phyloP scores from a whole-genome alignment of 768 basidiomycete species.

The Hysterangium stoloniferum region DNA sequence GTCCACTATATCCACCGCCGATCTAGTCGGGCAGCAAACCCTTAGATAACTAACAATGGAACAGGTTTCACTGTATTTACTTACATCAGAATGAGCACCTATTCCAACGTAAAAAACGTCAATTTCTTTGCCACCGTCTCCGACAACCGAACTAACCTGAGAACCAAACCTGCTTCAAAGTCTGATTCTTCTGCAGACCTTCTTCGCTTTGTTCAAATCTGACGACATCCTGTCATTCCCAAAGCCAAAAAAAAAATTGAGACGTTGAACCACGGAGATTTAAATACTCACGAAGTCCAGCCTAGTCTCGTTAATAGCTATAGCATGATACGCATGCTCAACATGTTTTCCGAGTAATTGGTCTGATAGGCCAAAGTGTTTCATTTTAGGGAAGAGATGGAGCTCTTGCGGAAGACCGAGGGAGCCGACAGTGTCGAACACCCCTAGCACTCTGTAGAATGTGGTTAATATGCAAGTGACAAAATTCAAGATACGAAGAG shows the following conservation, averaged over 20 bases:
- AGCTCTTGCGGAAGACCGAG: conserved; percentile 64
- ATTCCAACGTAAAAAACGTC: background rate
- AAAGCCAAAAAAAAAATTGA: background rate
- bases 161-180: conserved; percentile 69
- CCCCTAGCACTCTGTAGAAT: conserved; percentile 62
- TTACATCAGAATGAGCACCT: conserved; percentile 26
- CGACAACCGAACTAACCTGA: conserved; percentile 33
- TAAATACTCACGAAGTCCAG: conserved; percentile 51
- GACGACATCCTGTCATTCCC: conserved; percentile 25
- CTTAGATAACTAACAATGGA: background rate
- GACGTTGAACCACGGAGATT: background rate
- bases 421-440: conserved; percentile 74
- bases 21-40: conserved; percentile 34
- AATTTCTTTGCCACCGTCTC: background rate
- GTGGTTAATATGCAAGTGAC: conserved; percentile 24
- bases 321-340: conserved; percentile 56
- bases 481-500: background rate
- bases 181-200: conserved; percentile 48
- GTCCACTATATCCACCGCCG: conserved; percentile 59
- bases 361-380: conserved; percentile 58
- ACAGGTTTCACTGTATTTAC: too few relatives aligned
- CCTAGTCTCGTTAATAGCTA: conserved; percentile 63
- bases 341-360: conserved; percentile 53
- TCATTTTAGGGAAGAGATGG: conserved; percentile 31
- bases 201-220: conserved; percentile 52